Base-by-base conservation (phyloP, 306 rosid species). In the Gynostemma pentaphyllum region DNA sequence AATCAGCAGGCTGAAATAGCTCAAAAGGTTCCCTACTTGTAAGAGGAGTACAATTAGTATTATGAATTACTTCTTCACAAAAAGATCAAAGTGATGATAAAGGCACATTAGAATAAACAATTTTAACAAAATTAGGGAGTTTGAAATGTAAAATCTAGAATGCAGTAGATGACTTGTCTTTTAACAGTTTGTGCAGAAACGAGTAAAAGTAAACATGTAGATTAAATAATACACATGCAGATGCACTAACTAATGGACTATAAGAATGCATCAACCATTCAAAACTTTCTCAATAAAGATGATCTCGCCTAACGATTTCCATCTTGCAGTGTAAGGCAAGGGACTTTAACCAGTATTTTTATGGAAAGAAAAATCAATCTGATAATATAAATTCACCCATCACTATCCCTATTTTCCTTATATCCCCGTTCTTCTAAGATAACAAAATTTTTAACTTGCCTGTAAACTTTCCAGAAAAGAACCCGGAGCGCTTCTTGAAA, bases 401-500 rank as follows among this genome's bases (percentile, higher is more conserved):
- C 32, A 8, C 18, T 14, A 23, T 48, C 53, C 52, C 21, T 46
- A 46, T 15, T 46, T n/a, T 46, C 52, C 52, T 19, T 26, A 46
- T n/a, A 10, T 46, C 52, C 21, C 21, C 39, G 26, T 16, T n/a
- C n/a, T n/a, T n/a, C n/a, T n/a, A n/a, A n/a, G 42, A 29, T 29
- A 19, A 15, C 36, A 28, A 29, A 6, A 28, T 62, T 49, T 19
- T 42, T 42, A 18, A 66, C 90, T 76, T 74, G 87, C 97, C 71
- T 79, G 61, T 82, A 87, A 55, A 85, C 69, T 76, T 73, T 87
- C 96, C 96, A 87, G 76, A 83, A 82, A 41, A 88, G 73, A 76
- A 85, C 54, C 67, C 98, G 84, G 41, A 91, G 95, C 11, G 52
- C 95, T 83, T 91, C 98, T 83, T 91, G 98, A 55, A 91, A 87